These are phyloP conservation scores for Monosporascus sp. DNA, from an alignment of 2,329 filamentous ascomycete species.

Conservation along the genomic window DNA sequence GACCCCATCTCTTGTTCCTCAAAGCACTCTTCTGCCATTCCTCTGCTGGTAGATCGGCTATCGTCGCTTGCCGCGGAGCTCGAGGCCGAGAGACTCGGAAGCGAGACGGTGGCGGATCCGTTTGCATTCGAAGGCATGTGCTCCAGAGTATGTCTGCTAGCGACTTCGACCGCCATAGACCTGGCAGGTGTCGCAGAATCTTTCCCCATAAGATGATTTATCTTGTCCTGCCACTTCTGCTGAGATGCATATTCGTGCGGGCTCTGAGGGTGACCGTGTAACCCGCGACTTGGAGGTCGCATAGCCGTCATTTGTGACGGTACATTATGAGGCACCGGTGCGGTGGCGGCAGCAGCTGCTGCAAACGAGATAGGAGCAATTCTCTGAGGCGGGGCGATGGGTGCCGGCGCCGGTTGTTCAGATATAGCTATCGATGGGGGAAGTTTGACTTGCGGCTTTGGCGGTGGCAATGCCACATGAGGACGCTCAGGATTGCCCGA, in stretches of 20 bases:
- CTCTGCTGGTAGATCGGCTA: slow-evolving; percentile 51
- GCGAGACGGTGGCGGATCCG: slow-evolving; percentile 62
- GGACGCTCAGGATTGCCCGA: slow-evolving; percentile 61
- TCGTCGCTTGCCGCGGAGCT: slow-evolving; percentile 30
- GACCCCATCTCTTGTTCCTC: slow-evolving; percentile 78
- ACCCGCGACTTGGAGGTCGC: slow-evolving; percentile 19
- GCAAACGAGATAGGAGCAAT: slow-evolving; percentile 39
- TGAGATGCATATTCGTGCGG: slow-evolving; percentile 25
- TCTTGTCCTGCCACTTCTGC: slow-evolving; percentile 70
- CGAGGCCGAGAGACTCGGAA: slow-evolving; percentile 43
- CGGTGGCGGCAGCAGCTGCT: slow-evolving; percentile 30
- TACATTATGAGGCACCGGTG: slow-evolving; percentile 12
- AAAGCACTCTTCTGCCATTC: slow-evolving; percentile 73
- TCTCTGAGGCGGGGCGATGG: slow-evolving; percentile 24
- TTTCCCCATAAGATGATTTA: slow-evolving; percentile 69
- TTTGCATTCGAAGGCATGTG: slow-evolving; percentile 34
- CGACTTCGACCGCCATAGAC: slow-evolving; percentile 58
- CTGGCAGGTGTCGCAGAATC: slow-evolving; percentile 53
- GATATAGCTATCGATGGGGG: slow-evolving; percentile 58
- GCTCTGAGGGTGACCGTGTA: slow-evolving; percentile 18
- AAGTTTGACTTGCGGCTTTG: slow-evolving; percentile 73
- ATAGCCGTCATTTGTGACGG: slow-evolving; percentile 6
- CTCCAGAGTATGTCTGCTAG: slow-evolving; percentile 62
- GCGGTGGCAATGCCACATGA: slow-evolving; percentile 63
- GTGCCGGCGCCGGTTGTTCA: slow-evolving; percentile 33